phyloP scores from a whole-genome alignment of 2,329 filamentous ascomycete species.

The Ophiocordyceps robertsii region DNA sequence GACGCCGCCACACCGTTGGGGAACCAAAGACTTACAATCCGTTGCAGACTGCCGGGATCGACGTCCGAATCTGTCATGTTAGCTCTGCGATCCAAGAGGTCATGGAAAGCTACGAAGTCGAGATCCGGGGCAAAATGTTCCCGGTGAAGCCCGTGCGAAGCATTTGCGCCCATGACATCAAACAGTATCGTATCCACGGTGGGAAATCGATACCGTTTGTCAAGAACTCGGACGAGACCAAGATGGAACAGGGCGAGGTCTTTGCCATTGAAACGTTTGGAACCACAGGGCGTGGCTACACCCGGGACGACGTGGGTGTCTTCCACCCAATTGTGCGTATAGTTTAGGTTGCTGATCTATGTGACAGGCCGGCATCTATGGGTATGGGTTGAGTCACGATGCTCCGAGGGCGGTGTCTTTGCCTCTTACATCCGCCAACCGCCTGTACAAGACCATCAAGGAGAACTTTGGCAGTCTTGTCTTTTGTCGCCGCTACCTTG shows the following conservation, averaged over 20 bases:
- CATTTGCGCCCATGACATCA: conserved; percentile 74
- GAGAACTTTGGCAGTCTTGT: conserved; percentile 50
- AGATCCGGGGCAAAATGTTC: conserved; percentile 62
- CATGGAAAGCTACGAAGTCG: conserved; percentile 84
- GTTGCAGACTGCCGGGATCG: conserved; percentile 53
- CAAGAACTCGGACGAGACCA: conserved; percentile 67
- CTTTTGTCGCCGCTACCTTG: conserved; percentile 48
- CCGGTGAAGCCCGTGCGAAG: conserved; percentile 72
- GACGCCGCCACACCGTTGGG: accelerated
- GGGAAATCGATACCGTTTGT: conserved; percentile 84
- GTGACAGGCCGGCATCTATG: not conserved
- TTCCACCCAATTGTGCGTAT: not conserved
- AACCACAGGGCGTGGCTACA: conserved; percentile 71
- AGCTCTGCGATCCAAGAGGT: conserved; percentile 70
- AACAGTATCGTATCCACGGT: conserved; percentile 75
- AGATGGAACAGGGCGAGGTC: conserved; percentile 90
- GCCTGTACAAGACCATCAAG: conserved; percentile 42
- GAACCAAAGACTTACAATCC: not conserved
- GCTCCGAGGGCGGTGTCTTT: conserved; percentile 8
- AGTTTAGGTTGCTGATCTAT: not conserved
- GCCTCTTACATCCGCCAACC: conserved; percentile 38
- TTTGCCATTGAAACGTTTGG: conserved; percentile 93
- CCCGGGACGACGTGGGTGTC: conserved; percentile 64
- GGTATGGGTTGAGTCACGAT: not conserved
- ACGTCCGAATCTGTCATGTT: conserved; percentile 73